These are phyloP conservation scores for Pythium angustatum DNA, from an alignment of 352 stramenopile species.

Conservation along the genomic window DNA sequence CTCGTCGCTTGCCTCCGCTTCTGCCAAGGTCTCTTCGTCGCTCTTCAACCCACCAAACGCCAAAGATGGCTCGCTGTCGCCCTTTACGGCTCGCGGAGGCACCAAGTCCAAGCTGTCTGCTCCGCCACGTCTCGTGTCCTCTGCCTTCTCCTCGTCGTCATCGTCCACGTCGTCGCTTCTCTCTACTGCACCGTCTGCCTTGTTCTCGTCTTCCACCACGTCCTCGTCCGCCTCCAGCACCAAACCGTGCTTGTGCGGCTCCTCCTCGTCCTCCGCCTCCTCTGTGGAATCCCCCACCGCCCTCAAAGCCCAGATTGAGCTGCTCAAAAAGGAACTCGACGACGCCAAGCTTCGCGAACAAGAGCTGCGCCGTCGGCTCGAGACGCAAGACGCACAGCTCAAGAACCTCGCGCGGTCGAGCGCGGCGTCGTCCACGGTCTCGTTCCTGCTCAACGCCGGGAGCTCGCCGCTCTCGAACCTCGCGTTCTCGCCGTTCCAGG, in stretches of 20 bases:
- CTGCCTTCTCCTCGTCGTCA: constrained; percentile 1
- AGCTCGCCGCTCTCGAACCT: constrained; percentile 31
- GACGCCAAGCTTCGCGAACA: constrained; percentile 28
- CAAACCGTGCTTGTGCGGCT: constrained; percentile 1
- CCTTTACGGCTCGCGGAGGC: constrained; percentile 7
- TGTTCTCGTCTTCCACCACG: not conserved
- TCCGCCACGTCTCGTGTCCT: not conserved
- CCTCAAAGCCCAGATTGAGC: constrained; percentile 24
- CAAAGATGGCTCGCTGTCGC: constrained; percentile 23
- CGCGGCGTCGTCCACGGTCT: not conserved
- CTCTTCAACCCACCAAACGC: constrained; percentile 31
- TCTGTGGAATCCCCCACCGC: constrained; percentile 1
- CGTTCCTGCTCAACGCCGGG: constrained; percentile 21
- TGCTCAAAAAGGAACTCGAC: constrained; percentile 29
- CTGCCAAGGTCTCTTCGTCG: constrained; percentile 19
- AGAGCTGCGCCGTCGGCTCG: constrained; percentile 30
- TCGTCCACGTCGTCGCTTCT: not conserved
- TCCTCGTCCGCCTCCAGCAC: not conserved
- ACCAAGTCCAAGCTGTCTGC: not conserved
- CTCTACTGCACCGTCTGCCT: not conserved
- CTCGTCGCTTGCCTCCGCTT: constrained; percentile 13
- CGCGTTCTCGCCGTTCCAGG: constrained; percentile 28
- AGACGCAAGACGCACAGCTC: constrained; percentile 31
- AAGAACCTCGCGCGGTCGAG: constrained; percentile 16
- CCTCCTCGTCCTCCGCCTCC: not conserved